Evolutionary conservation across 306 rosid genomes (phyloP).

Genomic region (Cyamopsis tetragonoloba): DNA sequence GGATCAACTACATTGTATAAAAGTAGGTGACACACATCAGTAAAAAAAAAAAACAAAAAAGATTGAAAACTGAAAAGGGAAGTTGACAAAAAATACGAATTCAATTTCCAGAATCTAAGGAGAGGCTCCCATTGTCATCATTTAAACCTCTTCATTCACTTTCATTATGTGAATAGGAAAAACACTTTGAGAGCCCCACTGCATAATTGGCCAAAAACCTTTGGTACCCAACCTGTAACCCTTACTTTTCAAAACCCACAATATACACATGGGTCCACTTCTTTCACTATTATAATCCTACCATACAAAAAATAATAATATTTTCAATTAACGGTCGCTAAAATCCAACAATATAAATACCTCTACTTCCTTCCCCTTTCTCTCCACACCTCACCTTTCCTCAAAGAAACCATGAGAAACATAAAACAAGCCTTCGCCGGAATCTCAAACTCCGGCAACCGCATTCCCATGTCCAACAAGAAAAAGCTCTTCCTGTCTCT

Average conservation of each 20-base stretch:
- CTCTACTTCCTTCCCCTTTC: neutral
- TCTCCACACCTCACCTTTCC: neutral
- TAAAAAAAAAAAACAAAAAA: neutral
- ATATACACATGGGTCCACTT: neutral
- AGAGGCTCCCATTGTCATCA: no score
- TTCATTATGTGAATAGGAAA: neutral
- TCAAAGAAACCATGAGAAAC: slow-evolving; percentile 22
- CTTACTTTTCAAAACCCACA: neutral
- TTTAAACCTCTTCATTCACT: neutral
- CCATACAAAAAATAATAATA: no score
- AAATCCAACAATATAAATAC: slow-evolving; percentile 16
- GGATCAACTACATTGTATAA: neutral
- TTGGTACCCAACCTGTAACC: neutral
- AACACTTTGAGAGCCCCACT: neutral
- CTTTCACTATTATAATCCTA: neutral
- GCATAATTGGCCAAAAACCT: neutral
- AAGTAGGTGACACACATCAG: neutral
- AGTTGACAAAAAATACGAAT: neutral
- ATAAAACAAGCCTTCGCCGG: slow-evolving; percentile 32
- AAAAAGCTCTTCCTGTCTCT: slow-evolving; percentile 38
- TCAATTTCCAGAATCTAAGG: neutral
- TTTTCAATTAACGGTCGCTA: neutral
- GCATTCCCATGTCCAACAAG: slow-evolving; percentile 25
- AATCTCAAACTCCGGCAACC: slow-evolving; percentile 19
- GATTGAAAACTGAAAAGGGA: neutral